Percentiles rank a stretch among this genome's conserved stretches.
Conservation (phyloP, 306 rosid species). For the Pyrus communis region DNA sequence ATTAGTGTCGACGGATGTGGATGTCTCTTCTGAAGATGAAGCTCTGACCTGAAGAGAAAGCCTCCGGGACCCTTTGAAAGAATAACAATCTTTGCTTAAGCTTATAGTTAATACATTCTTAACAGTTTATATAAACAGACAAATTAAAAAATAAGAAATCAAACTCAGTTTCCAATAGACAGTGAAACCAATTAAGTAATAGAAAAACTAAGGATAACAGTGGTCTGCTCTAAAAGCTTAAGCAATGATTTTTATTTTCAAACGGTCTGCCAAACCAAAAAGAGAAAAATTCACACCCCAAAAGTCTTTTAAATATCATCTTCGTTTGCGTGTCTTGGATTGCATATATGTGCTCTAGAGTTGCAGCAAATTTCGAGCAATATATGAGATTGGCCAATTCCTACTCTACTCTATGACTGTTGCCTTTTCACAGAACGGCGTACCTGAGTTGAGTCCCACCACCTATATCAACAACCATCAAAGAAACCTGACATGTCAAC, state of each 20-base stretch:
- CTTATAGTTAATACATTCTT: not conserved
- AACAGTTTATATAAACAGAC: not conserved
- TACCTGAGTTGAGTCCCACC: not conserved
- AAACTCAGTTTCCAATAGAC: not conserved
- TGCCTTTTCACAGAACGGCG: not conserved
- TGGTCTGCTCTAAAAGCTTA: not conserved
- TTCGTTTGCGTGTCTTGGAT: not conserved
- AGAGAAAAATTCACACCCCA: not conserved
- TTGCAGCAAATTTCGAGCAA: not conserved
- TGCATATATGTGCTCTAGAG: not conserved
- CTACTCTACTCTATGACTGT: not conserved
- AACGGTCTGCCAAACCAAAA: not conserved
- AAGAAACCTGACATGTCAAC: not conserved
- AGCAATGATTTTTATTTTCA: not conserved
- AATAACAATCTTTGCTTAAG: not conserved
- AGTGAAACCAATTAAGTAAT: not conserved
- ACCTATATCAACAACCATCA: not conserved
- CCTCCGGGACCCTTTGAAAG: constrained; percentile 46
- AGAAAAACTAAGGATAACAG: not conserved
- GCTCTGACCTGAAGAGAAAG: constrained; percentile 57
- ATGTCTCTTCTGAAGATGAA: constrained; percentile 77
- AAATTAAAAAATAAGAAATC: not conserved
- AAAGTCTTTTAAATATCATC: not conserved
- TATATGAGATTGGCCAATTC: not conserved
- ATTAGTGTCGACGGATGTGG: constrained; percentile 51